Evolutionary conservation across 106 monocot species (phyloP).

Genomic region (Chionographis japonica): DNA sequence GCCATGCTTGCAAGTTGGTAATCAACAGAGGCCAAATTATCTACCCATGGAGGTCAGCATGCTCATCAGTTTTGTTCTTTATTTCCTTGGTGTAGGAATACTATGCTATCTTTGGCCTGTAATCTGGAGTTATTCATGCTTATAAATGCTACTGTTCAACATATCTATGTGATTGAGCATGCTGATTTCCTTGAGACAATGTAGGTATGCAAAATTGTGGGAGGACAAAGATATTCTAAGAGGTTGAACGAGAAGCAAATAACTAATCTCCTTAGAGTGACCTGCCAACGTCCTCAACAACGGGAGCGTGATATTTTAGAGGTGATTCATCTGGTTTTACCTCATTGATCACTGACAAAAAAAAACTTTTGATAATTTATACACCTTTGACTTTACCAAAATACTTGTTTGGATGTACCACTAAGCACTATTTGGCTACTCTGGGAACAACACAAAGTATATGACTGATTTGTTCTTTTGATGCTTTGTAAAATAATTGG

Average conservation of each 20-base stretch:
- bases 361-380: too few relatives aligned
- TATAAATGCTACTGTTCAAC: neutral
- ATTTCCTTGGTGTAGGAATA: too few relatives aligned
- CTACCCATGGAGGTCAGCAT: slow-evolving; percentile 75
- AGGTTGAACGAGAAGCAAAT: slow-evolving; percentile 80
- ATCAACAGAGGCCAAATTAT: slow-evolving; percentile 73
- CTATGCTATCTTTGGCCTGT: too few relatives aligned
- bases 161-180: neutral
- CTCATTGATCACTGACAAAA: neutral
- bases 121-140: neutral
- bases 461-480: too few relatives aligned
- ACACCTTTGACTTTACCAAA: too few relatives aligned
- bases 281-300: slow-evolving; percentile 68
- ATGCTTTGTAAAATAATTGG: too few relatives aligned
- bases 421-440: too few relatives aligned
- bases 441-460: too few relatives aligned
- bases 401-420: too few relatives aligned
- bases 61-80: too few relatives aligned
- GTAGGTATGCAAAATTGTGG: slow-evolving; percentile 83
- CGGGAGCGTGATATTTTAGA: slow-evolving; percentile 55
- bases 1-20: slow-evolving; percentile 87
- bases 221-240: slow-evolving; percentile 79
- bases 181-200: neutral
- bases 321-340: slow-evolving; percentile 18
- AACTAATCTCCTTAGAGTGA: slow-evolving; percentile 59